Base-by-base conservation (phyloP, 768 basidiomycete species). In the Amyloporia xantha region DNA sequence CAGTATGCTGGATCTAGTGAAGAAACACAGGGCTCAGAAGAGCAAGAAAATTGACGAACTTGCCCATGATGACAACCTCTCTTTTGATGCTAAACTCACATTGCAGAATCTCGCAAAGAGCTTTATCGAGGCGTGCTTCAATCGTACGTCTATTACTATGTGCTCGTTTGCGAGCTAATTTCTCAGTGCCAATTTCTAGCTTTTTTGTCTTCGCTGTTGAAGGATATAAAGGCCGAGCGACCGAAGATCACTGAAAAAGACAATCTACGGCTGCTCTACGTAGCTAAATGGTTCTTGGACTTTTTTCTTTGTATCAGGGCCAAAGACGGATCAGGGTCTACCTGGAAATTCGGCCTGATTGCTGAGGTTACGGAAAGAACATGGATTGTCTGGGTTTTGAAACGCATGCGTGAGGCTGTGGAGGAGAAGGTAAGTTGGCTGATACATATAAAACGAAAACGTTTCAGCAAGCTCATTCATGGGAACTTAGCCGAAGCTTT, bases 171-270 rank as follows among this genome's bases (percentile, higher is more conserved):
- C 44, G 54, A 57, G 13, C 20, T 12, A 1, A 13, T 17, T 24
- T 41, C 11, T 30, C 26, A 12, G 28, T 19, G 30, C 41, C 7
- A 23, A 9, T 28, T 25, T 40, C n/a, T 62, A 96, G 92, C 81
- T n/a, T 94, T 98, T 68, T 77, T 98, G 42, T 69, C 80, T 13
- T 81, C 81, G 2, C 71, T 98, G 27, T 71, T 98, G 52, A 94
- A 87, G 67, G 96, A 98, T 62, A 97, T 99, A 64, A 82, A 86
- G 50, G 88, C 89, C 51, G 91, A 98, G 67, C 77, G 93, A 39
- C 76, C 86, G 47, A 93, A 94, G 66, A 82, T 99, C 54, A 84
- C 85, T n/a, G 92, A 96, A 61, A 91, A 92, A 58, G 96, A 98
- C 63, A 86, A 94, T 60, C 77, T 94, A 48, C 84, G 96, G 5